A percentile compares a stretch with the other conserved stretches of the same genome.
These are phyloP conservation scores for Dothistroma septosporum DNA, from an alignment of 2,329 filamentous ascomycete genomes.

Conservation along the genomic window DNA sequence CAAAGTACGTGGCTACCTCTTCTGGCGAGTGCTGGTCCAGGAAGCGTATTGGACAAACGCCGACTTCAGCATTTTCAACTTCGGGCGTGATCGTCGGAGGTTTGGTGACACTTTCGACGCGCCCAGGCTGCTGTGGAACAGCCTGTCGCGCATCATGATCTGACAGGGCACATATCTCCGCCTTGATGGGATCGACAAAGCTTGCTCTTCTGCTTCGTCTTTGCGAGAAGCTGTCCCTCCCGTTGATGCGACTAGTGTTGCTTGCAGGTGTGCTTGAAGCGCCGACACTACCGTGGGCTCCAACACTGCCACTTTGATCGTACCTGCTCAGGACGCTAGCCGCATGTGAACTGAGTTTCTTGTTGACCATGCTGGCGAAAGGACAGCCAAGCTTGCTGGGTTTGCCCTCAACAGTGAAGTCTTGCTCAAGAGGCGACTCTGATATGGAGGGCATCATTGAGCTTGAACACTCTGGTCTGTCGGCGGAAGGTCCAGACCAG, in stretches of 20 bases:
- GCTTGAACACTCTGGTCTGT: slow-evolving; percentile 37
- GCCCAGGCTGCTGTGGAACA: neutral
- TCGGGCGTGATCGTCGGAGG: slow-evolving; percentile 13
- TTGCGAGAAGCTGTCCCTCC: slow-evolving; percentile 41
- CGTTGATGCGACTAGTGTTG: slow-evolving; percentile 35
- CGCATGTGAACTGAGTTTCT: slow-evolving; percentile 38
- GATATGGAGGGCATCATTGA: slow-evolving; percentile 37
- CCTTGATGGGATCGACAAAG: slow-evolving; percentile 35
- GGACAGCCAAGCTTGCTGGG: slow-evolving; percentile 78
- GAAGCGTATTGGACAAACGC: slow-evolving; percentile 87
- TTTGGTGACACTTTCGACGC: slow-evolving; percentile 15
- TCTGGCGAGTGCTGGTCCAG: slow-evolving; percentile 88
- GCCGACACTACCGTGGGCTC: slow-evolving; percentile 14
- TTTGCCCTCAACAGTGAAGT: slow-evolving; percentile 83
- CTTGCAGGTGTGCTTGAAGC: slow-evolving; percentile 28
- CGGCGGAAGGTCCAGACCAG: slow-evolving; percentile 34
- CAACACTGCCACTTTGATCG: slow-evolving; percentile 22
- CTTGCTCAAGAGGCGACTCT: slow-evolving; percentile 63
- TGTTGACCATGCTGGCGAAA: slow-evolving; percentile 57
- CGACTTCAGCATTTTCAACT: slow-evolving; percentile 31
- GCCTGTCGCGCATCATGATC: slow-evolving; percentile 19
- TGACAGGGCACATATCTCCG: slow-evolving; percentile 35
- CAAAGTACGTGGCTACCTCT: slow-evolving; percentile 88
- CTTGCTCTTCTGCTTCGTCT: slow-evolving; percentile 29
- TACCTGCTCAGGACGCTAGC: slow-evolving; percentile 40